Base-by-base conservation (phyloP, 2,329 filamentous ascomycete genomes). In the Boeremia exigua region DNA sequence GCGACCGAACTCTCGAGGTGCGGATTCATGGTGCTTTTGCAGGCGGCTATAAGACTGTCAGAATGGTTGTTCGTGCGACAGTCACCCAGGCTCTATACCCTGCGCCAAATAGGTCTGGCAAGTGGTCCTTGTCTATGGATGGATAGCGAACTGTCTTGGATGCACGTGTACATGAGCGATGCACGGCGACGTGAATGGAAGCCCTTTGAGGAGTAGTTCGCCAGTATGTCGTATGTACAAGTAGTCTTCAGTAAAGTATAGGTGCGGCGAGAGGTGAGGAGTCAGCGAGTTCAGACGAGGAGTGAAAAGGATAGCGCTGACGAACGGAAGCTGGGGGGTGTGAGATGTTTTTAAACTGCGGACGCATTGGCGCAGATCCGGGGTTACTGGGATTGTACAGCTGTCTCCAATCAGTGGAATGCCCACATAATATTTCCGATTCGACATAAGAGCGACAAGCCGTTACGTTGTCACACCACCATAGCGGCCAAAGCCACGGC, bases 61-160 rank as follows among this genome's bases (percentile, higher is more conserved):
- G 44, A 30, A 14, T 25, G 11, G 11, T 17, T 23, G 12, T 30
- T 6, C 14, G 52, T 59, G 19, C 15, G 6, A 11, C 10, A 27
- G 6, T 29, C 8, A 5, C 1, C 10, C 23, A n/a, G 34, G 14
- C 17, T n/a, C 30, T 54, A 36, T 59, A 68, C 65, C 47, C 63
- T 59, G 49, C 48, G 58, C 65, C 65, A 68, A 55, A 60, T 52
- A n/a, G 56, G 62, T 42, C 56, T 61, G 44, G 50, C 40, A 44
- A 63, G n/a, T 34, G n/a, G 32, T 44, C 17, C 12, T 37, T 38
- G 32, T 48, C 11, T 27, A 15, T 12, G 23, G 27, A 15, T 30
- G 9, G 15, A 43, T 10, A 4, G 23, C 38, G 12, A 3, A 23
- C 14, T 6, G 1, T 15, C 14, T 43, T 33, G 32, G 23, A 3